phyloP scores from a whole-genome alignment of 2,329 filamentous ascomycete species.

The Beauveria australis region DNA sequence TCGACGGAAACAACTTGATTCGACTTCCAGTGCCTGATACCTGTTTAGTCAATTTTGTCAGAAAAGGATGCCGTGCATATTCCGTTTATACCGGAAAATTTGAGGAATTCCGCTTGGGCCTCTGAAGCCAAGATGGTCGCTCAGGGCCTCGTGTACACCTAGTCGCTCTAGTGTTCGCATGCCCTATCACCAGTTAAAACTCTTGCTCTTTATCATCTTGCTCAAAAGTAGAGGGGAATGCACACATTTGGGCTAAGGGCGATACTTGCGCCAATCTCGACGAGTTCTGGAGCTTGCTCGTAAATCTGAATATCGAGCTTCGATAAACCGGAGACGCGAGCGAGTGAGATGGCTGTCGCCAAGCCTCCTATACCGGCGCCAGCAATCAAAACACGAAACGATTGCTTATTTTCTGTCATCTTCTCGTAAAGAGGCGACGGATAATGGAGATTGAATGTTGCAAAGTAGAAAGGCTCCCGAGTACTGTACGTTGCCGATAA shows the following conservation, averaged over 20 bases:
- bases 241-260: slow-evolving; percentile 39
- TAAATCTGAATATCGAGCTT: slow-evolving; percentile 35
- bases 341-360: slow-evolving; percentile 35
- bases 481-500: background rate
- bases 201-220: background rate
- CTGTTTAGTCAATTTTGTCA: slow-evolving; percentile 25
- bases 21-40: slow-evolving; percentile 32
- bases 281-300: slow-evolving; percentile 36
- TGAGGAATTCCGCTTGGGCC: slow-evolving; percentile 2
- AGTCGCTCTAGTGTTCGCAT: slow-evolving; percentile 42
- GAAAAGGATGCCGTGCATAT: too few species aligned
- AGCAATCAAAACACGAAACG: slow-evolving; percentile 12
- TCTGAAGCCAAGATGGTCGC: background rate
- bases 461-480: background rate
- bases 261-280: slow-evolving; percentile 39
- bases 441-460: too few species aligned
- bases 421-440: background rate
- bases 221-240: background rate
- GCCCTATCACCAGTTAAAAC: slow-evolving; percentile 15
- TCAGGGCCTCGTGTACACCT: slow-evolving; percentile 22
- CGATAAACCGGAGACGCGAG: slow-evolving; percentile 28
- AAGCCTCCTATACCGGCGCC: slow-evolving; percentile 28
- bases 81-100: slow-evolving; percentile 22
- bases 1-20: slow-evolving; percentile 38
- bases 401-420: background rate